Evolutionary conservation across 306 rosid species (phyloP), one percentile per base, ranked within the genome.

Genomic region (Macrotyloma uniflorum): DNA sequence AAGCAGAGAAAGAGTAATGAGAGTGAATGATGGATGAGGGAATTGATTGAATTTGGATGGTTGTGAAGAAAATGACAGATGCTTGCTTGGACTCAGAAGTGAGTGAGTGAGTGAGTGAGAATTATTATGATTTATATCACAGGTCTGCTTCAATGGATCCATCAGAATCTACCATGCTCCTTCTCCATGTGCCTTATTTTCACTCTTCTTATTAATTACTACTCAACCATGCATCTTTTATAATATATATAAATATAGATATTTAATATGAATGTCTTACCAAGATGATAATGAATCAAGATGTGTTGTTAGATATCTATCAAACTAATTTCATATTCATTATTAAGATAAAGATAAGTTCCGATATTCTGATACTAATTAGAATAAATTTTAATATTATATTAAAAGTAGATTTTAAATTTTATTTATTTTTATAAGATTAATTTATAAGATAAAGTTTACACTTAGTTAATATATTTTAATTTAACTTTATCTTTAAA

Each of bases 121-220:
- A 40, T 65, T 35, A 14, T 33, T 62, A 7, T 18, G 20, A 12
- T 23, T 5, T 11, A 1, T 26, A 42, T 62, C 71, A 47, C 5
- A 19, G 49, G 72, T 75, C 72, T 75, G 33, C 57, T 74, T 74
- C 79, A 59, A 28, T 28, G 59, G 57, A 74, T 74, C 70, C 79
- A 43, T 59, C 26, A 74, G 70, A 74, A 74, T 74, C 79, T 59
- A 59, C 79, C 43, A n/a, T 74, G 78, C 78, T 73, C 40, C 53
- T 23, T 73, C 42, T 55, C 45, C 78, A 58, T 74, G 78, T 74
- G 78, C 57, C 54, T 58, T 67, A 42, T 42, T 42, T 74, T n/a
- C 5, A 57, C 35, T 42, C 30, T 57, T 10, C 28, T 58, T 30
- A 30, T 4, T 30, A 30, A 42, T 58, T 58, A 10, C 16, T 24